Evolutionary conservation across 1,284 basidiomycete genomes (phyloP), one percentile per base, ranked within the genome.

Genomic region (Cutaneotrichosporon cyanovorans): DNA sequence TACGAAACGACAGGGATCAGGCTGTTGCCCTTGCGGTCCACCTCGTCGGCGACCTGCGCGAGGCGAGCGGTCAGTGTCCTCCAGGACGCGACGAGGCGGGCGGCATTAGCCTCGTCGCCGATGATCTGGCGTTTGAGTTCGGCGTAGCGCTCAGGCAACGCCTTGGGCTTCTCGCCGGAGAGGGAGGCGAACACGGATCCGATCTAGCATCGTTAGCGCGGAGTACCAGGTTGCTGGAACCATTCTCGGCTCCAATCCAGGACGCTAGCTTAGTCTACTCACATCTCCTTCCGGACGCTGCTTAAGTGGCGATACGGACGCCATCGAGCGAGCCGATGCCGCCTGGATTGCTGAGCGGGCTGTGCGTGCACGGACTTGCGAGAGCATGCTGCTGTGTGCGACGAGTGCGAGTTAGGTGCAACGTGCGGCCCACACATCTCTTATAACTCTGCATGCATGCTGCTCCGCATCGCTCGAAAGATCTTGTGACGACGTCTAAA

Each of bases 171-270:
- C 46, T 76, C 75, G 10, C 72, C 71, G 2, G 76, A 75, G 6
- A 82, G 68, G 0, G 78, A 78, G 1, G 77, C 72, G 60, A 83
- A 83, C 28, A 82, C 77, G 14, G 74, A 73, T 2, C 77, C 76
- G 45, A 84, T 81, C 61, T 67, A 45, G 4, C 19, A 45, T 40
- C 22, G n/a, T n/a, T n/a, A n/a, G n/a, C n/a, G n/a, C n/a, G n/a
- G n/a, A n/a, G n/a, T n/a, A n/a, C n/a, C n/a, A n/a, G n/a, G n/a
- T n/a, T n/a, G 34, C 18, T 10, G 25, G 14, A n/a, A 4, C 8
- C 12, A 5, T n/a, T 42, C 7, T 25, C 10, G 12, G 20, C 25
- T 34, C 10, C 6, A 5, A 18, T 5, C 21, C 6, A 2, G 16
- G 7, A n/a, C n/a, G n/a, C n/a, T n/a, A n/a, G n/a, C n/a, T n/a